Conservation (phyloP, 2,329 filamentous ascomycete species). For the Zalaria obscura region DNA sequence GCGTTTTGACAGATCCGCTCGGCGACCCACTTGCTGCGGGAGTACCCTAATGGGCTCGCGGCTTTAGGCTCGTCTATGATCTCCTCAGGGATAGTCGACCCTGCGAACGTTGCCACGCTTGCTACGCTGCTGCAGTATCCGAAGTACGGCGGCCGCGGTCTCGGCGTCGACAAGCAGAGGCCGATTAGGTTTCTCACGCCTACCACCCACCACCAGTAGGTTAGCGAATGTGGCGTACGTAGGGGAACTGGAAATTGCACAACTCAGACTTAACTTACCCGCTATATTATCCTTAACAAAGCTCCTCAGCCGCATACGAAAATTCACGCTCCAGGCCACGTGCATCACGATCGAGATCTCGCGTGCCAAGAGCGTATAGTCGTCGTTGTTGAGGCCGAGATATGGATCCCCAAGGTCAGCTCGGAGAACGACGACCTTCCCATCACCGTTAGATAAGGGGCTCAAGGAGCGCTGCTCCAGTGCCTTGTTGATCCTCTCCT, state of each 20-base stretch:
- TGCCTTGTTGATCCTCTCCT: constrained; percentile 30
- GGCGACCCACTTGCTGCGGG: constrained; percentile 44
- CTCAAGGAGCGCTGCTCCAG: constrained; percentile 23
- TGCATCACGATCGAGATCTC: constrained; percentile 43
- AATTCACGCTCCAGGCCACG: constrained; percentile 53
- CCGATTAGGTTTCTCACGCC: constrained; percentile 35
- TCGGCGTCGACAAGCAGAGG: constrained; percentile 23
- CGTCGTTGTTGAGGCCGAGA: constrained; percentile 32
- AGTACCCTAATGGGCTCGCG: constrained; percentile 39
- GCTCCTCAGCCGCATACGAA: constrained; percentile 40
- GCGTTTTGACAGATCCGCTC: constrained; percentile 37
- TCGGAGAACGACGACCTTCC: constrained; percentile 33
- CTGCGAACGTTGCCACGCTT: constrained; percentile 20
- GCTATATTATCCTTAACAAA: constrained; percentile 41
- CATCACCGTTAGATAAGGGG: constrained; percentile 10
- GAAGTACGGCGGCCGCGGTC: constrained; percentile 20
- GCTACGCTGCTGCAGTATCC: constrained; percentile 41
- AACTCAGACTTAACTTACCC: constrained; percentile 12
- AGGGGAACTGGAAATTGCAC: not conserved
- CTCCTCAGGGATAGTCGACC: constrained; percentile 24
- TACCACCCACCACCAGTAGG: not conserved
- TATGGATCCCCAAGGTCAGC: constrained; percentile 31
- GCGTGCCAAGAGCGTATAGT: constrained; percentile 26
- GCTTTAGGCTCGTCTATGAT: constrained; percentile 26
- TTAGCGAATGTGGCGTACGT: no score